phyloP scores from a whole-genome alignment of 306 rosid species.

The Aeschynomene evenia region DNA sequence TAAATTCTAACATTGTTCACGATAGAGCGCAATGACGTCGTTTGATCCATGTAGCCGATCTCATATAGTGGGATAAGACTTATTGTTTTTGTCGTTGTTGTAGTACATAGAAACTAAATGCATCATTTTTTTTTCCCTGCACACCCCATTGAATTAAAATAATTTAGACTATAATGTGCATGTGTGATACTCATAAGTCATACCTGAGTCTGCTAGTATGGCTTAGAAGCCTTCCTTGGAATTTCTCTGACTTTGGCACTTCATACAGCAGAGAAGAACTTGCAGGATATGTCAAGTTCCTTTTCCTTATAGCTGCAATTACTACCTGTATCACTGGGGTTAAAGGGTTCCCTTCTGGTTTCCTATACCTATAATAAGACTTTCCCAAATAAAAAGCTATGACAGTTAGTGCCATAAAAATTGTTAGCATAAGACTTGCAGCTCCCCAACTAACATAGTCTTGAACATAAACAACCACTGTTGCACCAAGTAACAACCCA shows the following conservation, averaged over 20 bases:
- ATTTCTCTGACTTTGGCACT: slow-evolving; percentile 28
- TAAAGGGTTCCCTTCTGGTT: slow-evolving; percentile 44
- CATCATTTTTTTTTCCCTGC: no score
- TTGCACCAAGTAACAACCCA: slow-evolving; percentile 40
- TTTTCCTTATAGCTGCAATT: slow-evolving; percentile 49
- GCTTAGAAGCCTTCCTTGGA: slow-evolving; percentile 37
- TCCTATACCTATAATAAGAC: slow-evolving; percentile 41
- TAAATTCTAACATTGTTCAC: no score
- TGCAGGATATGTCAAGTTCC: slow-evolving; percentile 36
- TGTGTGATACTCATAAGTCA: slow-evolving; percentile 15
- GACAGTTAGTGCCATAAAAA: slow-evolving; percentile 32
- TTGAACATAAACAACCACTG: slow-evolving; percentile 44
- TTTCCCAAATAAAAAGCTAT: slow-evolving; percentile 39
- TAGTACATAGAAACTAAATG: no score
- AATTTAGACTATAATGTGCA: neutral
- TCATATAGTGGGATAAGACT: no score
- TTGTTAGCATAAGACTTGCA: slow-evolving; percentile 35
- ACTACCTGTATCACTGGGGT: slow-evolving; percentile 43
- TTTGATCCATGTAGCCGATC: no score
- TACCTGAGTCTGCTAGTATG: slow-evolving; percentile 49
- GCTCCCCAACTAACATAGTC: slow-evolving; percentile 49
- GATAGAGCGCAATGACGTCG: no score
- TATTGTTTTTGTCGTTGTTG: no score
- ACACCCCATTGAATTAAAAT: no score
- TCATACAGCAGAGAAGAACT: slow-evolving; percentile 40